These are phyloP conservation scores for Paspalum notatum DNA, from an alignment of 176 grass and related monocot genomes.

Conservation along the genomic window DNA sequence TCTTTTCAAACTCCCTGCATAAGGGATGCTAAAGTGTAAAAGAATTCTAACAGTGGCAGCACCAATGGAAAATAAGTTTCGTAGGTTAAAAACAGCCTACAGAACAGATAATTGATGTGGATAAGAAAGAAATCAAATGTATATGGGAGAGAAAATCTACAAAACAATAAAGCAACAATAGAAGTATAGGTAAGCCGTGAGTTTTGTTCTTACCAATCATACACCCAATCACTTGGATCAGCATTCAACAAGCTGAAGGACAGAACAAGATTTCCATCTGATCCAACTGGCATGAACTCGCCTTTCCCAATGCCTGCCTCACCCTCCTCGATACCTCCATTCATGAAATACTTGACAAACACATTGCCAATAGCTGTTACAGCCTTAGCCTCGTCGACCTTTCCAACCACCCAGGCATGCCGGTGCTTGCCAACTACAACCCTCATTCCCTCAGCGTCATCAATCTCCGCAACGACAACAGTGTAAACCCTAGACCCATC, in stretches of 20 bases:
- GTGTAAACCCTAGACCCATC: conserved; percentile 66
- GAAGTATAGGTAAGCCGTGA: neutral
- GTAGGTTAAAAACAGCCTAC: conserved; percentile 20
- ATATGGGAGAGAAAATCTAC: neutral
- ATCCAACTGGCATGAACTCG: conserved; percentile 94
- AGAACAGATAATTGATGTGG: conserved; percentile 14
- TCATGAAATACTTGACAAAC: conserved; percentile 78
- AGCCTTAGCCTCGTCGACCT: conserved; percentile 45
- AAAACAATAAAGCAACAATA: neutral
- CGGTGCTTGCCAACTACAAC: conserved; percentile 79
- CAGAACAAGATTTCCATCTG: conserved; percentile 79
- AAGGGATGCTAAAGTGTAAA: conserved; percentile 31
- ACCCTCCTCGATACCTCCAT: conserved; percentile 54
- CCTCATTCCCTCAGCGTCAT: conserved; percentile 31
- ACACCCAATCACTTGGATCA: conserved; percentile 79
- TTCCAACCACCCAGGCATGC: conserved; percentile 79
- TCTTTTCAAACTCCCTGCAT: conserved; percentile 85
- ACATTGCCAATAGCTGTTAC: conserved; percentile 52
- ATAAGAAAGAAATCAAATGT: conserved; percentile 24
- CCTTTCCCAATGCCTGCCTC: conserved; percentile 60
- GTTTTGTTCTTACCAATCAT: conserved; percentile 72
- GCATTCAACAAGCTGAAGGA: conserved; percentile 95
- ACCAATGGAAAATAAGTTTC: neutral
- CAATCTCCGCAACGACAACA: conserved; percentile 58
- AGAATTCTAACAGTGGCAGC: neutral